Evolutionary conservation across 371 early-diverging fungal species (phyloP).

Genomic region (Coemansia sp.): DNA sequence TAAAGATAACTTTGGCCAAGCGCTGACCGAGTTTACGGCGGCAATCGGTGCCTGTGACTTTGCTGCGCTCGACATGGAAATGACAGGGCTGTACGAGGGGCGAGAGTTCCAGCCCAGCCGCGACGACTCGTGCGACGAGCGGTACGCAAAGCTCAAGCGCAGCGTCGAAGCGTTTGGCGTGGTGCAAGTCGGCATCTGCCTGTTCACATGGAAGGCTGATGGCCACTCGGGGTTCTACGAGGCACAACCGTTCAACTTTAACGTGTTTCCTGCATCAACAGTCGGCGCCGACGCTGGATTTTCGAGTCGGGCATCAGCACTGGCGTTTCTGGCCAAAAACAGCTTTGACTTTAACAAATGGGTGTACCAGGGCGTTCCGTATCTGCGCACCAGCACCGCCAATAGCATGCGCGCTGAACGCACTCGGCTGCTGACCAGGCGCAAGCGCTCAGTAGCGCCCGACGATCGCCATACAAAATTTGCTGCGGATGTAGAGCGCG

Average conservation of each 20-base stretch:
- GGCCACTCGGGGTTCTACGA: conserved; percentile 59
- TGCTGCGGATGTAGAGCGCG: conserved; percentile 45
- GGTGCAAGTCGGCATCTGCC: conserved; percentile 80
- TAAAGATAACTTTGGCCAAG: conserved; percentile 61
- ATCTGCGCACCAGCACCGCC: conserved; percentile 66
- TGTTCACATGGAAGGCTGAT: conserved; percentile 66
- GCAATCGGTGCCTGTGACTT: conserved; percentile 74
- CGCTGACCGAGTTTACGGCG: conserved; percentile 58
- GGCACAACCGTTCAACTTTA: conserved; percentile 84
- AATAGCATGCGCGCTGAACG: conserved; percentile 55
- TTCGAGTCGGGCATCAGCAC: conserved; percentile 64
- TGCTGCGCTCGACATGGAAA: conserved; percentile 83
- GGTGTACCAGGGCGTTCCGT: conserved; percentile 75
- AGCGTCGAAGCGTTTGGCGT: conserved; percentile 63
- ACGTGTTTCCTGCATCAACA: conserved; percentile 74
- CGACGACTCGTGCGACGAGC: conserved; percentile 59
- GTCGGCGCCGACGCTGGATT: conserved; percentile 66
- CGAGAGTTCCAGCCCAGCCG: conserved; percentile 27
- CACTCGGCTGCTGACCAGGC: conserved; percentile 51
- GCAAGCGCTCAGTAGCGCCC: conserved; percentile 61
- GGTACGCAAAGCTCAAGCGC: conserved; percentile 63
- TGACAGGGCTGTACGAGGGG: conserved; percentile 62
- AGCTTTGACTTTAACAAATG: conserved; percentile 84
- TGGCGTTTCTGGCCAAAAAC: conserved; percentile 76
- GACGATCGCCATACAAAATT: conserved; percentile 63